Percentiles rank a stretch among this genome's conserved stretches.
phyloP scores from a whole-genome alignment of 768 basidiomycete species.

The Fomitopsis serialis region DNA sequence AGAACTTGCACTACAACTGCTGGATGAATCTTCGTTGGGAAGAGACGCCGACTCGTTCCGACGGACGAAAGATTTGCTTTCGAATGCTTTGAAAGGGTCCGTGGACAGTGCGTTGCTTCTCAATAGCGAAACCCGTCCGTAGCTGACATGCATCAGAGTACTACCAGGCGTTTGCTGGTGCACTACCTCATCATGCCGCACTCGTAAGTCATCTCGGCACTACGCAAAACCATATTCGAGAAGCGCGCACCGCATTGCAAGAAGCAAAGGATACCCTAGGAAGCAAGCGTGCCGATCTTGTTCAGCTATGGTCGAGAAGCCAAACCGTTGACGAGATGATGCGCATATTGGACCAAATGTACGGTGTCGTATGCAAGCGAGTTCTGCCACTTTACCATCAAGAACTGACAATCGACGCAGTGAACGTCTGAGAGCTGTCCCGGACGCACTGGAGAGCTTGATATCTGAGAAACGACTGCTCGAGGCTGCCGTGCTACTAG shows the following conservation, averaged over 20 bases:
- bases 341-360: slow-evolving; percentile 93
- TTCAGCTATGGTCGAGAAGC: slow-evolving; percentile 83
- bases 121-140: background rate
- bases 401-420: slow-evolving; percentile 35
- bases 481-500: slow-evolving; percentile 81
- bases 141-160: slow-evolving; percentile 47
- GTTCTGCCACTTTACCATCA: slow-evolving; percentile 1
- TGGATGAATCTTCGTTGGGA: slow-evolving; percentile 70
- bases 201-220: slow-evolving; percentile 66
- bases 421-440: slow-evolving; percentile 85
- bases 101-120: slow-evolving; percentile 65
- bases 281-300: slow-evolving; percentile 82
- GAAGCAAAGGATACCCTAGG: slow-evolving; percentile 79
- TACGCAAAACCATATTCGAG: slow-evolving; percentile 70
- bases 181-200: slow-evolving; percentile 84
- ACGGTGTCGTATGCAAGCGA: slow-evolving; percentile 20
- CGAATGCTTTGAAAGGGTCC: slow-evolving; percentile 77
- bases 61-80: slow-evolving; percentile 69
- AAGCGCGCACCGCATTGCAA: slow-evolving; percentile 62
- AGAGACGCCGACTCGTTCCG: slow-evolving; percentile 77
- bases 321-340: slow-evolving; percentile 96
- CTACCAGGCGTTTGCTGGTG: slow-evolving; percentile 93
- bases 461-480: slow-evolving; percentile 93
- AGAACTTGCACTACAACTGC: slow-evolving; percentile 83
- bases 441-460: slow-evolving; percentile 88